A percentile compares a stretch with the other conserved stretches of the same genome.
These are phyloP conservation scores for Erysimum cheiri DNA, from an alignment of 441 rosid species.

Conservation along the genomic window DNA sequence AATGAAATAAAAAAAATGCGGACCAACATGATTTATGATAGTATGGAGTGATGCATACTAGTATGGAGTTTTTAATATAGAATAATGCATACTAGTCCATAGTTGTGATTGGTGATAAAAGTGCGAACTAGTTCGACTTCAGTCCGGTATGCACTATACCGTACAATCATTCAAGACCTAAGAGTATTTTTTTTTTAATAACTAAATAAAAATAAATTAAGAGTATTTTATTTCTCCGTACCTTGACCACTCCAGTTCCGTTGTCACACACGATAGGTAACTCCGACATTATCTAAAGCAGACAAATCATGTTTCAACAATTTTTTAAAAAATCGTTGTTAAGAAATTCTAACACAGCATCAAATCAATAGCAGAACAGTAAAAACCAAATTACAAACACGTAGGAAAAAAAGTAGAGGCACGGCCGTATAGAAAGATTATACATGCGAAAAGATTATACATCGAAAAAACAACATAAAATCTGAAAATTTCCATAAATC, in stretches of 20 bases:
- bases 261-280: constrained; percentile 69
- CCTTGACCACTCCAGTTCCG: constrained; percentile 81
- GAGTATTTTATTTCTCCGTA: constrained; percentile 25
- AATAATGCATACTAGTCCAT: too few species aligned
- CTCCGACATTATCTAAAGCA: constrained; percentile 62
- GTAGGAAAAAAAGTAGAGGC: not conserved
- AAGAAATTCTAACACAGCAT: not conserved
- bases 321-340: not conserved
- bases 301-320: constrained; percentile 26
- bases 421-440: not conserved
- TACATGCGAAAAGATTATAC: too few species aligned
- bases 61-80: too few species aligned
- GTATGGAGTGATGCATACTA: too few species aligned
- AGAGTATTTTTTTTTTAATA: too few species aligned
- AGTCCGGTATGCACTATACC: too few species aligned
- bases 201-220: too few species aligned
- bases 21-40: too few species aligned
- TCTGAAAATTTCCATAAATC: not conserved
- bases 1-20: too few species aligned
- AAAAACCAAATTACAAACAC: not conserved
- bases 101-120: too few species aligned
- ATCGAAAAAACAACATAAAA: not conserved
- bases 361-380: not conserved
- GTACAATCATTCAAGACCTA: too few species aligned
- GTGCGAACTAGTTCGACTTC: too few species aligned